Evolutionary conservation across 805 yeast genomes (phyloP).

Genomic region (Pichia cabralensis): DNA sequence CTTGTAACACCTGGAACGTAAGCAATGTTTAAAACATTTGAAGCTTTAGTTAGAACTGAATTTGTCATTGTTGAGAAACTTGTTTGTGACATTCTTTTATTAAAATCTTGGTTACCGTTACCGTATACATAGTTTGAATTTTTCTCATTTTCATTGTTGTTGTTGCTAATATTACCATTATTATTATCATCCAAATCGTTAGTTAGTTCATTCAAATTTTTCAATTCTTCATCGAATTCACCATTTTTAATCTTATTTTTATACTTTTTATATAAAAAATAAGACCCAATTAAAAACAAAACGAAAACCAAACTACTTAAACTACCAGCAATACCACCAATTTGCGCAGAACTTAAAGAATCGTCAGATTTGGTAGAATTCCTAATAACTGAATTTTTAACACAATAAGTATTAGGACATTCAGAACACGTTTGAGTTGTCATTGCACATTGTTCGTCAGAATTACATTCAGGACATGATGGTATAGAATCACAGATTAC

Average conservation of each 20-base stretch:
- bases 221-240: conserved; percentile 9
- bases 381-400: conserved; percentile 18
- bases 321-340: conserved; percentile 66
- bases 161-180: conserved; percentile 15
- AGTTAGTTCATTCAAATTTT: conserved; percentile 14
- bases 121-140: not conserved
- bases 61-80: conserved; percentile 36
- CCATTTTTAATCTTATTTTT: conserved; percentile 22
- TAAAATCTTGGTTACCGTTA: no score
- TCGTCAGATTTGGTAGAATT: conserved; percentile 13
- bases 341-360: conserved; percentile 17
- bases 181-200: conserved; percentile 20
- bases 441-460: conserved; percentile 43
- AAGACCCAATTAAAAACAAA: conserved; percentile 27
- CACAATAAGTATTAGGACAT: conserved; percentile 50
- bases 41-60: conserved; percentile 66
- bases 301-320: conserved; percentile 50
- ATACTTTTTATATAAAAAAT: conserved; percentile 35
- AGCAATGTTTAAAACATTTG: conserved; percentile 84
- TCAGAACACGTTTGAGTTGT: conserved; percentile 45
- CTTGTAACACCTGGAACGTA: conserved; percentile 89
- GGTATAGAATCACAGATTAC: conserved; percentile 26
- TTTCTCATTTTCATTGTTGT: conserved; percentile 13
- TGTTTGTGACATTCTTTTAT: conserved; percentile 22
- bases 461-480: conserved; percentile 45